Conservation (phyloP, 306 rosid species). For the Gillenia trifoliata region DNA sequence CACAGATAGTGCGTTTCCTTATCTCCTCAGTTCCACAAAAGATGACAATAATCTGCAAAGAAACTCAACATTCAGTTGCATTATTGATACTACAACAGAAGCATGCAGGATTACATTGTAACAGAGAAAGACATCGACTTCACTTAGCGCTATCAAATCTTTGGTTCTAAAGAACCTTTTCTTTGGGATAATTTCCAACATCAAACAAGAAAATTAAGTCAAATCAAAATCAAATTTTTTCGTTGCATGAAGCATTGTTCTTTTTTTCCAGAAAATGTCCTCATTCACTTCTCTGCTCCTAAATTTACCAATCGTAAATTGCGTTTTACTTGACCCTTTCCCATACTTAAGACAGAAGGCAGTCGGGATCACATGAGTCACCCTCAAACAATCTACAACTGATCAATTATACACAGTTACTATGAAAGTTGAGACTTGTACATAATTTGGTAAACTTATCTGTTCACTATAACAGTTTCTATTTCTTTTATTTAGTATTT, state of each 20-base stretch:
- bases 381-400: not conserved
- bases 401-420: not conserved
- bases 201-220: not conserved
- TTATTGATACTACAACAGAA: not conserved
- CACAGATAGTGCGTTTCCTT: not conserved
- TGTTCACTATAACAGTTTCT: not conserved
- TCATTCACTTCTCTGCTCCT: not conserved
- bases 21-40: constrained; percentile 35
- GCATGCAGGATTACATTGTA: not conserved
- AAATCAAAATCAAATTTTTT: not conserved
- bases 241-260: not conserved
- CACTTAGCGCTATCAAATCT: not conserved
- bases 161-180: not conserved
- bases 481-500: not conserved
- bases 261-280: not conserved
- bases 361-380: too few relatives aligned
- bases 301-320: not conserved
- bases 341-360: not conserved
- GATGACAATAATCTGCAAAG: constrained; percentile 37
- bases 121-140: not conserved
- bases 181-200: not conserved
- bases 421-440: not conserved
- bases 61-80: not conserved
- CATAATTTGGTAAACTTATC: not conserved
- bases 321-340: not conserved